A percentile compares a stretch with the other conserved stretches of the same genome.
phyloP scores from a whole-genome alignment of 2,329 filamentous ascomycete species.

The Elsinoe perseae region DNA sequence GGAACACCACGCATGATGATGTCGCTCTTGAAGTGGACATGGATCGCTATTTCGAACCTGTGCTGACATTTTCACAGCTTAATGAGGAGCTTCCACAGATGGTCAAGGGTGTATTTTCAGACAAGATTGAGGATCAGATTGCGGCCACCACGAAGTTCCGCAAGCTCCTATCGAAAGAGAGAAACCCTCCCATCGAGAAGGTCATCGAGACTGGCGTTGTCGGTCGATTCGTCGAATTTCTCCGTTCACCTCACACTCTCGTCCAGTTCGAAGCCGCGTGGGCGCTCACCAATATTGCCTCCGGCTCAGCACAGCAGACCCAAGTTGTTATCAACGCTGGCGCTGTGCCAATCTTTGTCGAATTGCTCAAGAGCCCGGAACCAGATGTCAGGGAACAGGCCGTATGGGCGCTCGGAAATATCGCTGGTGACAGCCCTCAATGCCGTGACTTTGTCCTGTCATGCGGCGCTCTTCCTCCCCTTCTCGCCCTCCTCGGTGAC shows the following conservation, averaged over 20 bases:
- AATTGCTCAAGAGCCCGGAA: conserved; percentile 89
- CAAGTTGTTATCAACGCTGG: conserved; percentile 98
- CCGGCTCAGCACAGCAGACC: conserved; percentile 91
- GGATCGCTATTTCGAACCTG: neutral
- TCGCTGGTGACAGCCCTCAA: conserved; percentile 93
- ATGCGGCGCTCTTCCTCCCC: conserved; percentile 81
- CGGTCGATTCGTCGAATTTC: conserved; percentile 93
- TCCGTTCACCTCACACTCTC: conserved; percentile 92
- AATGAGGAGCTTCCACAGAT: conserved; percentile 97
- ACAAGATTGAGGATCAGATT: conserved; percentile 96
- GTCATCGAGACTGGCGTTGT: conserved; percentile 99
- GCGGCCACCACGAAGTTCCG: conserved; percentile 96
- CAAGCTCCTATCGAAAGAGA: conserved; percentile 96
- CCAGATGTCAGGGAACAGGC: conserved; percentile 97
- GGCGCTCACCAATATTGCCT: conserved; percentile 98
- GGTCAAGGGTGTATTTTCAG: conserved; percentile 96
- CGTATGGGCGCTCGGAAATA: conserved; percentile 97
- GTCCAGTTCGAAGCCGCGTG: conserved; percentile 99
- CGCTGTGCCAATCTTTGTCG: conserved; percentile 96
- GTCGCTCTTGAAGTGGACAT: neutral
- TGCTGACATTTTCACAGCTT: conserved; percentile 50
- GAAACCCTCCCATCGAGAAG: conserved; percentile 97
- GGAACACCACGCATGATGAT: neutral
- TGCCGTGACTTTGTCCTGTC: conserved; percentile 95
- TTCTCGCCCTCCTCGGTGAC: conserved; percentile 84